These are phyloP conservation scores for Ustilago loliicola DNA, from an alignment of 1,284 basidiomycete species.

Conservation along the genomic window DNA sequence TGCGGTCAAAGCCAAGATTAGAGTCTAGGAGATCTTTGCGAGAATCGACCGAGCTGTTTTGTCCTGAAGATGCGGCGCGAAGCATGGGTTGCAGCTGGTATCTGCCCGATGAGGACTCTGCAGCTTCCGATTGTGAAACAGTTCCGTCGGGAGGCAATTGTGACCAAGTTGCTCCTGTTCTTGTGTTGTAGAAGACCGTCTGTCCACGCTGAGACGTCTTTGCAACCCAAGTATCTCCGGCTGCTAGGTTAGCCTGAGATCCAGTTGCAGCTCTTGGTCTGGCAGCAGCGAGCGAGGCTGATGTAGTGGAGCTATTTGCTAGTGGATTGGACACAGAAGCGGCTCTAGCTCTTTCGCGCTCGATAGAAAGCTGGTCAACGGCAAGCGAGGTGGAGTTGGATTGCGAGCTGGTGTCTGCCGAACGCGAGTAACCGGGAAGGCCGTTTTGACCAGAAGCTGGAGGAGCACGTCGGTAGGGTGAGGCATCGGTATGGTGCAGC, in stretches of 20 bases:
- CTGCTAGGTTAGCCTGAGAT: slow-evolving; percentile 13
- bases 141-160: slow-evolving; percentile 77
- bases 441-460: neutral
- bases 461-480: slow-evolving; percentile 19
- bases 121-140: slow-evolving; percentile 1
- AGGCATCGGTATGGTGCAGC: slow-evolving; percentile 8
- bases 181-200: slow-evolving; percentile 93
- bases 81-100: slow-evolving; percentile 27
- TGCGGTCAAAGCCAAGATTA: slow-evolving; percentile 77
- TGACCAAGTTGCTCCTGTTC: slow-evolving; percentile 86
- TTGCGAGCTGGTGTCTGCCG: slow-evolving; percentile 8
- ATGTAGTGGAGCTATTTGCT: slow-evolving; percentile 11
- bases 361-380: slow-evolving; percentile 32
- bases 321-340: slow-evolving; percentile 34
- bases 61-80: slow-evolving; percentile 23
- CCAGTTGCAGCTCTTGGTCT: slow-evolving; percentile 56
- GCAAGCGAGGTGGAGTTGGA: slow-evolving; percentile 6
- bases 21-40: slow-evolving; percentile 70
- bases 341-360: slow-evolving; percentile 34
- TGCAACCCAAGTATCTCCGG: slow-evolving; percentile 72
- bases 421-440: slow-evolving; percentile 8
- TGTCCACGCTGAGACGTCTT: slow-evolving; percentile 73
- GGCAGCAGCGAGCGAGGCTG: slow-evolving; percentile 19
- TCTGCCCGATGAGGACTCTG: slow-evolving; percentile 15
- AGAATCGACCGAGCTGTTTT: slow-evolving; percentile 32